Evolutionary conservation across 2,329 filamentous ascomycete genomes (phyloP).

Genomic region (Sclerotinia nivalis): DNA sequence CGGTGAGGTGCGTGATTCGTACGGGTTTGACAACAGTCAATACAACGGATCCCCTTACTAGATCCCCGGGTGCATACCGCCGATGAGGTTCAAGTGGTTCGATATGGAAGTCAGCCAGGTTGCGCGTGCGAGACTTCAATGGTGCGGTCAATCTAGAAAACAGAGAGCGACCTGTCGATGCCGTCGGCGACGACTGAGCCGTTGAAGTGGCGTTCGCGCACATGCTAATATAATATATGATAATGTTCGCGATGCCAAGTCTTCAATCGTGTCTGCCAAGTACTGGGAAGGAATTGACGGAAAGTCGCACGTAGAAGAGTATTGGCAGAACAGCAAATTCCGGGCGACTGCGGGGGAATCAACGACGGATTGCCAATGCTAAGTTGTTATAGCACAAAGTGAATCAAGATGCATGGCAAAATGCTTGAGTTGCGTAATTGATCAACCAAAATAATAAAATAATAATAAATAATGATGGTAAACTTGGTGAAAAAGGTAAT

Average conservation of each 20-base stretch:
- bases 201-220: slow-evolving; percentile 39
- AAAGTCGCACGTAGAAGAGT: slow-evolving; percentile 16
- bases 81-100: slow-evolving; percentile 75
- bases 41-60: slow-evolving; percentile 70
- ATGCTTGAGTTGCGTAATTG: slow-evolving; percentile 2
- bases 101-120: slow-evolving; percentile 77
- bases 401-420: slow-evolving; percentile 19
- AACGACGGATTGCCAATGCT: slow-evolving; percentile 19
- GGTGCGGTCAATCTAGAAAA: slow-evolving; percentile 50
- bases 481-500: not conserved
- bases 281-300: slow-evolving; percentile 26
- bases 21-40: slow-evolving; percentile 73
- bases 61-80: slow-evolving; percentile 73
- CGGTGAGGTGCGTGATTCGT: slow-evolving; percentile 76
- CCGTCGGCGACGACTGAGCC: slow-evolving; percentile 31
- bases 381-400: slow-evolving; percentile 16
- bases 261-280: slow-evolving; percentile 34
- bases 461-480: not conserved
- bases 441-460: not conserved
- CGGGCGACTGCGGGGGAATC: slow-evolving; percentile 20
- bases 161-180: slow-evolving; percentile 37
- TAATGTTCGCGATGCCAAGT: slow-evolving; percentile 30
- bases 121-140: slow-evolving; percentile 52
- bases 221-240: slow-evolving; percentile 37
- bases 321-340: slow-evolving; percentile 20